A percentile compares a stretch with the other conserved stretches of the same genome.
These are phyloP conservation scores for Talaromyces nanjingensis DNA, from an alignment of 495 filamentous ascomycete species.

Conservation along the genomic window DNA sequence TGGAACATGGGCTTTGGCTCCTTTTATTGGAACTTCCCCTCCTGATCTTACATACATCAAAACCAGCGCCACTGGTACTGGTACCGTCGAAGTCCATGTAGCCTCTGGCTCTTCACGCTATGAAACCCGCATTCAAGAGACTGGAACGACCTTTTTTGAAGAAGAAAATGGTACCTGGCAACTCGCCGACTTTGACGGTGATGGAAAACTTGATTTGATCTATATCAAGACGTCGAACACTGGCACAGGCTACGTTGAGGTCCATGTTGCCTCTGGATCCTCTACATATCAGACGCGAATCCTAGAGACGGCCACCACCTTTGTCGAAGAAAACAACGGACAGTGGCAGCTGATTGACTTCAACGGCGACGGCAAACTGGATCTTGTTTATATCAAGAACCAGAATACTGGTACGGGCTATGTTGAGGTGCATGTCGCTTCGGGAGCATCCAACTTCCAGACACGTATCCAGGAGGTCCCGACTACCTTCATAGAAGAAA, in stretches of 20 bases:
- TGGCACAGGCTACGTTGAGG: slow-evolving; percentile 7
- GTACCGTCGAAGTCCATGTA: slow-evolving; percentile 8
- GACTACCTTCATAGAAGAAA: slow-evolving; percentile 7
- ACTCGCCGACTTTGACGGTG: slow-evolving; percentile 5
- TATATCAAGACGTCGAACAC: slow-evolving; percentile 10
- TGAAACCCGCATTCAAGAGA: slow-evolving; percentile 7
- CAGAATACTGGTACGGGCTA: slow-evolving; percentile 5
- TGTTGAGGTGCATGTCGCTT: slow-evolving; percentile 7
- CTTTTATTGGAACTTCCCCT: background rate
- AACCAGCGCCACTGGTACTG: slow-evolving; percentile 3
- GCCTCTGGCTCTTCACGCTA: slow-evolving; percentile 6
- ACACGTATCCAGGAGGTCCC: slow-evolving; percentile 7
- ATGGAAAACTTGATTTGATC: slow-evolving; percentile 9
- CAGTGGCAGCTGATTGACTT: slow-evolving; percentile 6
- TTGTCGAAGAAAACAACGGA: slow-evolving; percentile 8
- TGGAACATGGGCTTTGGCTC: slow-evolving; percentile 6
- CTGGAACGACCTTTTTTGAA: background rate
- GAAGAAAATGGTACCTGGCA: slow-evolving; percentile 8
- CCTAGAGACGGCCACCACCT: slow-evolving; percentile 1
- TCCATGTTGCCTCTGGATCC: slow-evolving; percentile 8
- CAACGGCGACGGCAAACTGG: slow-evolving; percentile 6
- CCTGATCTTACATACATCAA: slow-evolving; percentile 9
- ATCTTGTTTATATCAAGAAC: slow-evolving; percentile 10
- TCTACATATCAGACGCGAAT: slow-evolving; percentile 8
- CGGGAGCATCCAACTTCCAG: slow-evolving; percentile 7